phyloP scores from a whole-genome alignment of 202 grass and related monocot genomes.

The Setaria viridis region DNA sequence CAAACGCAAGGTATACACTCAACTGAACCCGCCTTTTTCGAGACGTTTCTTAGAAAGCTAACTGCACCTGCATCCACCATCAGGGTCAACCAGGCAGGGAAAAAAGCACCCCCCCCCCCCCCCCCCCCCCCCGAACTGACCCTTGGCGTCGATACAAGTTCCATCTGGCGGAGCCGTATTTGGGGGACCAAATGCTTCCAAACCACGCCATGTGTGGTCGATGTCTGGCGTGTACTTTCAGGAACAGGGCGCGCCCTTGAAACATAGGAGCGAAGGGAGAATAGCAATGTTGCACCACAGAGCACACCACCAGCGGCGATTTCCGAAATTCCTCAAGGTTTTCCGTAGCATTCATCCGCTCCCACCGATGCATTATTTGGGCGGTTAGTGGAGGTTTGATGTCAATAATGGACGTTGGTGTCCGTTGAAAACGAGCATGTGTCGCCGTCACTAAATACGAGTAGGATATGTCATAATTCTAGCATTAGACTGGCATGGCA shows the following conservation, averaged over 20 bases:
- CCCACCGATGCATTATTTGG: no score
- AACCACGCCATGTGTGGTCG: not conserved
- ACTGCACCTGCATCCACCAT: not conserved
- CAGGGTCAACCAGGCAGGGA: not conserved
- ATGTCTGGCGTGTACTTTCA: not conserved
- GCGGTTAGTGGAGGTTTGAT: no score
- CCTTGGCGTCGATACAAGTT: not conserved
- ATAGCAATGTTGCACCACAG: not conserved
- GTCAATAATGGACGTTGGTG: no score
- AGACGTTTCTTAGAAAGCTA: constrained; percentile 19
- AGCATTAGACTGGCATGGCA: no score
- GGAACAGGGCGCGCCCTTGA: not conserved
- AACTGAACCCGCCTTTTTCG: not conserved
- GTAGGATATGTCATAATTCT: no score
- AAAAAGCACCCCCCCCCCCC: not conserved
- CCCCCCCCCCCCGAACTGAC: not conserved
- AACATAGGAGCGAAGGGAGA: not conserved
- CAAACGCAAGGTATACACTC: not conserved
- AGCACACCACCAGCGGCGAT: not conserved
- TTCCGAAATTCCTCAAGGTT: not conserved
- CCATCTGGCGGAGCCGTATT: not conserved
- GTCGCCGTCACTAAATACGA: no score
- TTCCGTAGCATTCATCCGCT: not conserved
- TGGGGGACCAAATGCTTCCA: not conserved
- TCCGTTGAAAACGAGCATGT: no score